phyloP scores from a whole-genome alignment of 106 monocot genomes.

The Dioscorea zingiberensis region DNA sequence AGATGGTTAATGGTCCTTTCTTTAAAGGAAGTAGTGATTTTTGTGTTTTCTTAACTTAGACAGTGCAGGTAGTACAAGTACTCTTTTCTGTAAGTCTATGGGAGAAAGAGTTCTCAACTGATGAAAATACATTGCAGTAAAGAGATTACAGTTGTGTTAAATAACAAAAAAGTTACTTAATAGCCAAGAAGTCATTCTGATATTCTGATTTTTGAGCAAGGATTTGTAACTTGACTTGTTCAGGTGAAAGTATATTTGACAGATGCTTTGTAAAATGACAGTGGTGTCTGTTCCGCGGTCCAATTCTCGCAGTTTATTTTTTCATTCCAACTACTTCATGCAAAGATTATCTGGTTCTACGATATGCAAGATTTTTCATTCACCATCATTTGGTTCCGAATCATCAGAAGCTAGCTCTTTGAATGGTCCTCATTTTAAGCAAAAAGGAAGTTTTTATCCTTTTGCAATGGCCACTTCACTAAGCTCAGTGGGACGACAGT shows the following conservation, averaged over 20 bases:
- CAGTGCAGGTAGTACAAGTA: no score
- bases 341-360: conserved; percentile 12
- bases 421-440: conserved; percentile 12
- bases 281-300: conserved; percentile 8
- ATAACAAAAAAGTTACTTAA: no score
- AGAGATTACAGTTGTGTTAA: no score
- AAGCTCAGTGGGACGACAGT: conserved; percentile 30
- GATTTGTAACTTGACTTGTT: not conserved
- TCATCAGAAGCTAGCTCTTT: conserved; percentile 5
- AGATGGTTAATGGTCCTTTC: no score
- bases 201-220: no score
- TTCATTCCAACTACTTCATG: conserved; percentile 25
- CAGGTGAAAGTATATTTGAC: not conserved
- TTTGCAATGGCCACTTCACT: conserved; percentile 22
- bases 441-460: conserved; percentile 19
- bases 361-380: conserved; percentile 10
- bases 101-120: no score
- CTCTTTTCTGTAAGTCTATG: no score
- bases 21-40: no score
- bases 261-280: conserved; percentile 33
- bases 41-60: no score
- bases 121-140: no score
- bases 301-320: conserved; percentile 12
- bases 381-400: conserved; percentile 13
- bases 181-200: no score